Percentiles rank a stretch among this genome's conserved stretches.
phyloP scores from a whole-genome alignment of 1,139 yeast species.

The Geotrichum australiense region DNA sequence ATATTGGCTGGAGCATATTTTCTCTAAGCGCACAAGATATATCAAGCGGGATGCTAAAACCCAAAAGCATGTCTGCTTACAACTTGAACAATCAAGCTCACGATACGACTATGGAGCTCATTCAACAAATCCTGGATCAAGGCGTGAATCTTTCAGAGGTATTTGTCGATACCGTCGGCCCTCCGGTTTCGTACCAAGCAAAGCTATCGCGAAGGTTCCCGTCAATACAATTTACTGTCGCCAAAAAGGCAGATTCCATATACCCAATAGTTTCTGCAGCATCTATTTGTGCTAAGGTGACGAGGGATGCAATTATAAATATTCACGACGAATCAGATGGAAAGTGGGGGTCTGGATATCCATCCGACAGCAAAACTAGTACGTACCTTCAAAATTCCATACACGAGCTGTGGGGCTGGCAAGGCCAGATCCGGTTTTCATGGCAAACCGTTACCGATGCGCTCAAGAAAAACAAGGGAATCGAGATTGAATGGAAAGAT shows the following conservation, averaged over 20 bases:
- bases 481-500: conserved; percentile 52
- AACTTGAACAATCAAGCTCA: conserved; percentile 95
- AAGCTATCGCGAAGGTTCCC: conserved; percentile 71
- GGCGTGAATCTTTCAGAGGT: conserved; percentile 64
- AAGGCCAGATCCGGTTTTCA: conserved; percentile 67
- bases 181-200: conserved; percentile 75
- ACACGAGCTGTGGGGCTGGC: conserved; percentile 85
- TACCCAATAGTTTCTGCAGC: conserved; percentile 94
- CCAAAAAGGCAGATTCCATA: conserved; percentile 92
- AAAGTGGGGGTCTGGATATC: conserved; percentile 83
- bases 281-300: conserved; percentile 94
- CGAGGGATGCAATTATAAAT: conserved; percentile 69
- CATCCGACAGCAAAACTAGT: conserved; percentile 82
- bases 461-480: conserved; percentile 46
- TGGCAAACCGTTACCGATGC: conserved; percentile 91
- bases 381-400: conserved; percentile 58
- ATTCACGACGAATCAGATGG: conserved; percentile 32
- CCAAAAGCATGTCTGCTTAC: conserved; percentile 46
- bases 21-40: conserved; percentile 84
- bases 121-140: conserved; percentile 50
- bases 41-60: conserved; percentile 78
- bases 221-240: conserved; percentile 64
- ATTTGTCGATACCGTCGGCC: conserved; percentile 95
- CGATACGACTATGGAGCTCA: conserved; percentile 78
- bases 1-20: conserved; percentile 85